Evolutionary conservation across 768 basidiomycete genomes (phyloP), one percentile per base, ranked within the genome.

Genomic region (Boletus vinaceobasis): DNA sequence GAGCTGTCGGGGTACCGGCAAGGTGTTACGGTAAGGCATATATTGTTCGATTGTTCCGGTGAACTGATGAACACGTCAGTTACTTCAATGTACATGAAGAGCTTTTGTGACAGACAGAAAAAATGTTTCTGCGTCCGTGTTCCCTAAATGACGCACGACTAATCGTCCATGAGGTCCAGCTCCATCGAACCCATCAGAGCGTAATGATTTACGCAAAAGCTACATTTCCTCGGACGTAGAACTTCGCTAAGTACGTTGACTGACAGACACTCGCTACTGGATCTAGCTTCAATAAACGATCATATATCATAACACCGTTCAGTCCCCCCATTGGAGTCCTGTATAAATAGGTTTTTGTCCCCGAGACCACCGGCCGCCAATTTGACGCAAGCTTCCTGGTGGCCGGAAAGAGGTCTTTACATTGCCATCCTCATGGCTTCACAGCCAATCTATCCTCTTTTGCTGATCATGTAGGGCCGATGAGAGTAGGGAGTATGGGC

Each of bases 1-100:
- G 19, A 75, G 67, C 3, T 92, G 89, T 62, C 75, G 77, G 33
- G 75, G 78, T 57, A 73, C 77, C n/a, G 92, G 92, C 9, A 74
- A 74, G 42, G 75, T 92, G 21, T 73, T 81, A 45, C 78, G 85
- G 92, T 93, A 65, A 61, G 84, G 10, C 35, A n/a, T 2, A 7
- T 42, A 29, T n/a, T 23, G 43, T 37, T 46, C 29, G 6, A 32
- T 21, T 32, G n/a, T 8, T 27, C 26, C 37, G 9, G 27, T 33
- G 31, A 31, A 21, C 4, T 60, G 32, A 66, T 32, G 8, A 43
- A 23, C 17, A n/a, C 9, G 13, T 17, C 53, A 81, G 79, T 39
- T 65, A 80, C 56, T 81, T 82, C 64, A 80, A 81, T 48, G 79
- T 81, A 39, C 80, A 81, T 52, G 77, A 81, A 54, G 81, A 81